Evolutionary conservation across 2,329 filamentous ascomycete genomes (phyloP), one percentile per base, ranked within the genome.

Genomic region (Neofusicoccum kwambonambiense): DNA sequence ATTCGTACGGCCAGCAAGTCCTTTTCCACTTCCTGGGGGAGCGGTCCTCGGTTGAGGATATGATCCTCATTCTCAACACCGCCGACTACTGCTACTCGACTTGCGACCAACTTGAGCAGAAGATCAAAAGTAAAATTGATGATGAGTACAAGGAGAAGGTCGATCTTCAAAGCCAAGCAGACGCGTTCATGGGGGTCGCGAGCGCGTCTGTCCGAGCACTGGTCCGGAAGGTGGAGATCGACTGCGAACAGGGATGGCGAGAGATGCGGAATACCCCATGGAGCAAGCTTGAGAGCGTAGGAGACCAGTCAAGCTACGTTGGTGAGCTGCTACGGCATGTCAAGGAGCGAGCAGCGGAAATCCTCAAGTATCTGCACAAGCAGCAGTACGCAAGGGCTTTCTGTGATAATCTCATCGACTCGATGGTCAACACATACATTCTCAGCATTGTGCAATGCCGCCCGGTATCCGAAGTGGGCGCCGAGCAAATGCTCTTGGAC

Each of bases 261-360:
- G 95, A 98, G 80, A 99, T 99, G 95, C 90, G 89, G 68, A 97
- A 97, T 74, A 96, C 90, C 0, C 91, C 93, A 56, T 99, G 95
- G 95, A 91, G 89, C 76, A 93, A 90, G 68, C 91, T 99, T 83
- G 95, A 98, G 70, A 90, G 86, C 66, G 95, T 97, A 3, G 92
- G 92, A 50, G 95, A 99, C 75, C 93, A 97, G 74, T 97, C 93
- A 77, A 89, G 90, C 0, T 99, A 97, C 71, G 92, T 98, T 31
- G 87, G 88, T 8, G 92, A 96, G 75, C 82, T 99, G 2, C 79
- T 97, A 52, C 86, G 84, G 60, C 87, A 88, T 65, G 84, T 96
- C 65, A 91, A 93, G 73, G 81, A 83, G 3, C 89, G 88, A 68
- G 86, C 90, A 13, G 84, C 85, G 34, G 91, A 95, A 71, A 90